phyloP scores from a whole-genome alignment of 805 yeast genomes.

The Cyberlindnera mycetangii region DNA sequence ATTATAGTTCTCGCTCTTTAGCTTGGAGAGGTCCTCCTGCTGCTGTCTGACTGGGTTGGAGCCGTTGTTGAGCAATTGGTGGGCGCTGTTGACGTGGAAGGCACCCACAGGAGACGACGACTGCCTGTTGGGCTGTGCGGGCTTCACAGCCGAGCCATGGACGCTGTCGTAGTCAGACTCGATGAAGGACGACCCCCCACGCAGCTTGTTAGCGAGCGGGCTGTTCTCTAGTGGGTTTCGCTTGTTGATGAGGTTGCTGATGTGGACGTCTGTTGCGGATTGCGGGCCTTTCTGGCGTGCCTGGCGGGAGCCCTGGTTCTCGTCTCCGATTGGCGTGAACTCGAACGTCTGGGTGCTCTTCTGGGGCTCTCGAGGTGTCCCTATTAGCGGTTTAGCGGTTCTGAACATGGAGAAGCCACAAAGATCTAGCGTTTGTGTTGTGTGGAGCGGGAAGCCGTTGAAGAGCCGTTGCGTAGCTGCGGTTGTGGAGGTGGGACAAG shows the following conservation, averaged over 20 bases:
- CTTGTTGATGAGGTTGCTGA: conserved; percentile 10
- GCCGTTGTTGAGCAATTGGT: conserved; percentile 22
- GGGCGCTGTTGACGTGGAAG: conserved; percentile 11
- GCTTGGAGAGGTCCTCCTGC: conserved; percentile 29
- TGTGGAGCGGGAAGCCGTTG: too few species aligned
- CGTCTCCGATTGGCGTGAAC: conserved; percentile 19
- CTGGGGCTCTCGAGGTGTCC: conserved; percentile 13
- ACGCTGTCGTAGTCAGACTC: conserved; percentile 26
- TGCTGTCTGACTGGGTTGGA: conserved; percentile 32
- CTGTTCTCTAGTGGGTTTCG: conserved; percentile 19
- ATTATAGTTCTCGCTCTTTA: conserved; percentile 42
- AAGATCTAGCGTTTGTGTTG: conserved; percentile 1
- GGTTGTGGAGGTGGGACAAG: too few species aligned
- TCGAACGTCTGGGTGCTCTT: conserved; percentile 14
- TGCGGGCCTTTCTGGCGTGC: not conserved
- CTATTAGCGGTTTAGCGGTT: conserved; percentile 13
- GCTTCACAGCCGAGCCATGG: conserved; percentile 13
- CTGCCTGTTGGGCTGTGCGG: not conserved
- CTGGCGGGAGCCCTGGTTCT: conserved; percentile 2
- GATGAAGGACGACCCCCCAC: conserved; percentile 29
- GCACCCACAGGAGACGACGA: conserved; percentile 23
- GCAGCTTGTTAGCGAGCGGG: conserved; percentile 21
- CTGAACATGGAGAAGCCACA: conserved; percentile 14
- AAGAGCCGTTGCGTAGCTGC: too few species aligned
- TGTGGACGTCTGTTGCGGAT: conserved; percentile 4